Percentiles rank a stretch among this genome's conserved stretches.
Conservation (phyloP, 768 basidiomycete genomes). For the Lentinula sp. region DNA sequence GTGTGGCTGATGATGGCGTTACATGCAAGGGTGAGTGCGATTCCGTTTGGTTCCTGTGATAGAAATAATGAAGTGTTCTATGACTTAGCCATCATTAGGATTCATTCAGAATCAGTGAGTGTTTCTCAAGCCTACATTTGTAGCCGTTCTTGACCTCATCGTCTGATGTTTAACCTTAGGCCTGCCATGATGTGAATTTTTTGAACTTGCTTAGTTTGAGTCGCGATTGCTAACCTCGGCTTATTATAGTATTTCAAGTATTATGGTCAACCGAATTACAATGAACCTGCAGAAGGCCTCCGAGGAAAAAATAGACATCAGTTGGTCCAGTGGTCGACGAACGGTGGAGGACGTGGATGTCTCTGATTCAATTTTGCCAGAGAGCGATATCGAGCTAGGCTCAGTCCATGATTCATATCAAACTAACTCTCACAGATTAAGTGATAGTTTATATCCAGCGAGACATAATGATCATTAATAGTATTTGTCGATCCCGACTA, state of each 20-base stretch:
- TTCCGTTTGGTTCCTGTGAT: no score
- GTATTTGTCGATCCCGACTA: no score
- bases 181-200: slow-evolving; percentile 9
- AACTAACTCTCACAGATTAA: background rate
- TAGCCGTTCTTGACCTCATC: background rate
- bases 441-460: background rate
- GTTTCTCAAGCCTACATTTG: background rate
- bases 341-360: background rate
- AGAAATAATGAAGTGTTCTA: no score
- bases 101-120: slow-evolving; percentile 10
- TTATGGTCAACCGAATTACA: slow-evolving; percentile 16
- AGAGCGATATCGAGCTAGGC: background rate
- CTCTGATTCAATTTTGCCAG: background rate
- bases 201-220: no score
- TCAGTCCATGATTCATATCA: background rate
- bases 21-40: slow-evolving; percentile 8
- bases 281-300: slow-evolving; percentile 13
- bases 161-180: background rate
- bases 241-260: slow-evolving; percentile 10
- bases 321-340: slow-evolving; percentile 6
- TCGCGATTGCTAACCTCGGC: background rate
- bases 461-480: no score
- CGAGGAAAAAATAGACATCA: background rate
- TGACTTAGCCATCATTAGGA: slow-evolving; percentile 1
- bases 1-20: slow-evolving; percentile 14